Evolutionary conservation across 1,284 basidiomycete species (phyloP).

Genomic region (Flammula alnicola): DNA sequence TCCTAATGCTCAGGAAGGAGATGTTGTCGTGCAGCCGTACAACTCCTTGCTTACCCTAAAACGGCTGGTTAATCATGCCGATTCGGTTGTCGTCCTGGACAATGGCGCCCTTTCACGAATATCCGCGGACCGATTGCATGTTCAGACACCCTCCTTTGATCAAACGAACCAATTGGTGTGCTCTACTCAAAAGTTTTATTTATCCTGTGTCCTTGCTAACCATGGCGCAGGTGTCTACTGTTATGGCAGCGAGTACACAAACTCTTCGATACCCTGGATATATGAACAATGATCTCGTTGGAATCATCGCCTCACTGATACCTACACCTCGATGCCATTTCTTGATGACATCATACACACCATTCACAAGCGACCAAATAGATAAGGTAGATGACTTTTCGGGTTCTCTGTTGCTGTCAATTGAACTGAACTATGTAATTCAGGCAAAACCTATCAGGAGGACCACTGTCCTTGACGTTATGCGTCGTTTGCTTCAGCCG

Average conservation of each 20-base stretch:
- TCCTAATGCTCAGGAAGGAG: constrained; percentile 89
- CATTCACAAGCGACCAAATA: constrained; percentile 95
- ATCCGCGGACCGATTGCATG: constrained; percentile 88
- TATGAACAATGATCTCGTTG: constrained; percentile 99
- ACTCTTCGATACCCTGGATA: constrained; percentile 98
- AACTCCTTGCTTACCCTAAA: constrained; percentile 96
- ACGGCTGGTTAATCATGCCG: constrained; percentile 94
- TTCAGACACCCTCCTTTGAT: constrained; percentile 91
- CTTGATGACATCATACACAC: constrained; percentile 99
- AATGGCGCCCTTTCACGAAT: constrained; percentile 94
- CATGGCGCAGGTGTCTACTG: constrained; percentile 79
- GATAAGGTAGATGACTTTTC: constrained; percentile 69
- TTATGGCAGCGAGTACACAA: constrained; percentile 97
- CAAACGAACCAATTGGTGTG: constrained; percentile 93
- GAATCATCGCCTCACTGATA: constrained; percentile 96
- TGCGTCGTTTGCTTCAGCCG: constrained; percentile 96
- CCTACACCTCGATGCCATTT: constrained; percentile 99
- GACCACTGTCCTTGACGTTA: constrained; percentile 97
- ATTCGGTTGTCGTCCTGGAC: constrained; percentile 96
- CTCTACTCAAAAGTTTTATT: not conserved
- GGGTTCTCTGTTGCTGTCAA: constrained; percentile 7
- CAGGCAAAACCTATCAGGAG: constrained; percentile 89
- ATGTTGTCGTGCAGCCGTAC: constrained; percentile 98
- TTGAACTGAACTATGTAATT: constrained; percentile 10
- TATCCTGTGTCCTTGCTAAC: not conserved